A percentile compares a stretch with the other conserved stretches of the same genome.
Evolutionary conservation across 805 yeast genomes (phyloP).

Genomic region (Metschnikowia borealis): DNA sequence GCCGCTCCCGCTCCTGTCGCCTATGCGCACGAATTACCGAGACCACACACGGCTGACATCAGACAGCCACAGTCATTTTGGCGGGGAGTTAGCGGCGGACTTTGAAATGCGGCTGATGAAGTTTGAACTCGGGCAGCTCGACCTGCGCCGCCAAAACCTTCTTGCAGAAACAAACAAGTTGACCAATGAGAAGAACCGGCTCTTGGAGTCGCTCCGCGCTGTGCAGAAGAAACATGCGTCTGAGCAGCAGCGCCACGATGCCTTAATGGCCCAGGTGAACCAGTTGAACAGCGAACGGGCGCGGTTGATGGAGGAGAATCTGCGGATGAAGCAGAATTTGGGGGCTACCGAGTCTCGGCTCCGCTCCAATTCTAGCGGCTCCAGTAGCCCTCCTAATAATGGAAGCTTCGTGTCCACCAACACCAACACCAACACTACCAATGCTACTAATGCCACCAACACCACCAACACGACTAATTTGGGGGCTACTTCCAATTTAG

Average conservation of each 20-base stretch:
- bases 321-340: neutral
- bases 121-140: constrained; percentile 39
- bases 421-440: too few relatives aligned
- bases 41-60: constrained; percentile 42
- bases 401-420: neutral
- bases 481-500: too few relatives aligned
- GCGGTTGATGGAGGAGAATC: constrained; percentile 28
- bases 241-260: constrained; percentile 41
- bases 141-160: constrained; percentile 20
- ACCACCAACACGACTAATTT: too few relatives aligned
- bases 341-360: neutral
- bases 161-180: constrained; percentile 25
- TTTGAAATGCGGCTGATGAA: constrained; percentile 35
- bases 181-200: constrained; percentile 25
- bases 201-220: constrained; percentile 35
- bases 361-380: neutral
- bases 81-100: constrained; percentile 14
- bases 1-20: constrained; percentile 36
- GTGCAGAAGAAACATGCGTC: constrained; percentile 39
- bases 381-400: neutral
- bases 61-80: constrained; percentile 40
- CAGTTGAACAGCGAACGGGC: constrained; percentile 46
- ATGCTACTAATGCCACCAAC: too few relatives aligned
- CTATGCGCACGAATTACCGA: constrained; percentile 15
- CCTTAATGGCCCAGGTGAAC: constrained; percentile 47